These are phyloP conservation scores for Datura wrightii DNA, from an alignment of 257 asterid species.

Conservation along the genomic window DNA sequence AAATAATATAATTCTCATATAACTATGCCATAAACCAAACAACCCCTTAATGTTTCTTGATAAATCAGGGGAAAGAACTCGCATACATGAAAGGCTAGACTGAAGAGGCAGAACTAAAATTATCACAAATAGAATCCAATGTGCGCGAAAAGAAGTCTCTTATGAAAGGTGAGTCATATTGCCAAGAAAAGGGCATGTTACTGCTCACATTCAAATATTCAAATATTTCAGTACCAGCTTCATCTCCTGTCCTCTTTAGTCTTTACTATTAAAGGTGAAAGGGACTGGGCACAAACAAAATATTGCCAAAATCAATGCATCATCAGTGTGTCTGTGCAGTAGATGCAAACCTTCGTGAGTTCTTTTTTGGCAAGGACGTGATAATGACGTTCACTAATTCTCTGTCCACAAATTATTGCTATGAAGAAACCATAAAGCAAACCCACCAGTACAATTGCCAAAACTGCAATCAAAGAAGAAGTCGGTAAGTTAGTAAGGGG, in stretches of 20 bases:
- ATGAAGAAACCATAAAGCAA: constrained; percentile 98
- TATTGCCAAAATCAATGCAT: background rate
- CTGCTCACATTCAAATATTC: background rate
- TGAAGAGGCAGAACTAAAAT: background rate
- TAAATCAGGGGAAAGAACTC: background rate
- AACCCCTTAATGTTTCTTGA: background rate
- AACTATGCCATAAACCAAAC: constrained; percentile 18
- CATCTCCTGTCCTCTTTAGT: background rate
- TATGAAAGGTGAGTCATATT: background rate
- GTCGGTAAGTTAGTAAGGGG: background rate
- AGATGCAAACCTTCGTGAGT: constrained; percentile 74
- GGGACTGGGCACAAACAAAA: constrained; percentile 22
- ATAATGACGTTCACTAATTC: constrained; percentile 96
- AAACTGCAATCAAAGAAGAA: constrained; percentile 55
- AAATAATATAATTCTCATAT: background rate
- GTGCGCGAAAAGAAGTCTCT: background rate
- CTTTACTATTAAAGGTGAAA: background rate
- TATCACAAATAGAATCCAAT: background rate
- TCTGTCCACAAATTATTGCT: constrained; percentile 96
- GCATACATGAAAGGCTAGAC: background rate
- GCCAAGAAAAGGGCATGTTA: background rate
- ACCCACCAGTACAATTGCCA: constrained; percentile 95
- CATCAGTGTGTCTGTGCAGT: constrained; percentile 32
- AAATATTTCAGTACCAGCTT: background rate
- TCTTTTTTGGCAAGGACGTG: constrained; percentile 98